These are phyloP conservation scores for Cladosporium colombiae DNA, from an alignment of 2,329 filamentous ascomycete genomes.

Conservation along the genomic window DNA sequence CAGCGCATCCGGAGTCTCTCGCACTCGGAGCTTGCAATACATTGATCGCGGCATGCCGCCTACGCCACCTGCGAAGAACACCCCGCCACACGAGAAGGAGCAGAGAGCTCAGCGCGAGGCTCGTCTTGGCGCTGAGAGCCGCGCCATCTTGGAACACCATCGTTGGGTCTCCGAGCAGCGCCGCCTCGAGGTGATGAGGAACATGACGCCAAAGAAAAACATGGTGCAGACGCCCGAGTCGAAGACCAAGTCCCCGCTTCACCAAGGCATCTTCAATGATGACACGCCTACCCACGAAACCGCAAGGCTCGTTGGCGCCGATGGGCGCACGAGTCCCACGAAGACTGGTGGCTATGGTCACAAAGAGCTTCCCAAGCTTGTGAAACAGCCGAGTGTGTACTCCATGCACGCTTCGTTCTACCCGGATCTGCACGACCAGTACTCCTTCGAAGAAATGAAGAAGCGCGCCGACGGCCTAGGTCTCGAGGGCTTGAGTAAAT, in stretches of 20 bases:
- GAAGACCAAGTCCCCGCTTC: background rate
- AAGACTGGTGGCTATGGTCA: slow-evolving; percentile 31
- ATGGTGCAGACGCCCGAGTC: slow-evolving; percentile 2
- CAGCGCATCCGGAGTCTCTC: slow-evolving; percentile 22
- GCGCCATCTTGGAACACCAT: background rate
- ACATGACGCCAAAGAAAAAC: background rate
- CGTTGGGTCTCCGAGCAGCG: background rate
- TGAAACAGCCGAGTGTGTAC: slow-evolving; percentile 34
- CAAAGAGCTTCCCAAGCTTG: slow-evolving; percentile 27
- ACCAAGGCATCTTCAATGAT: background rate
- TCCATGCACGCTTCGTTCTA: slow-evolving; percentile 35
- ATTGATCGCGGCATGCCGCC: slow-evolving; percentile 37
- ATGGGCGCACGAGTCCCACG: slow-evolving; percentile 28
- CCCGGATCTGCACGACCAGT: slow-evolving; percentile 27
- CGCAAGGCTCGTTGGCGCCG: slow-evolving; percentile 24
- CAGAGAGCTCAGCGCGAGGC: background rate
- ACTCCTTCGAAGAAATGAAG: slow-evolving; percentile 33
- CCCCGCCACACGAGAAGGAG: slow-evolving; percentile 38
- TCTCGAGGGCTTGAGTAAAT: slow-evolving; percentile 34
- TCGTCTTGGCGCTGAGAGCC: background rate
- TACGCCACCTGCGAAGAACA: slow-evolving; percentile 48
- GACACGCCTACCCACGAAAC: slow-evolving; percentile 8
- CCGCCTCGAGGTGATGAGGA: background rate
- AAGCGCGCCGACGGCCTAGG: slow-evolving; percentile 31
- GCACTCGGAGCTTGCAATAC: slow-evolving; percentile 35